These are phyloP conservation scores for Phytophthora pini DNA, from an alignment of 352 stramenopile species.

Conservation along the genomic window DNA sequence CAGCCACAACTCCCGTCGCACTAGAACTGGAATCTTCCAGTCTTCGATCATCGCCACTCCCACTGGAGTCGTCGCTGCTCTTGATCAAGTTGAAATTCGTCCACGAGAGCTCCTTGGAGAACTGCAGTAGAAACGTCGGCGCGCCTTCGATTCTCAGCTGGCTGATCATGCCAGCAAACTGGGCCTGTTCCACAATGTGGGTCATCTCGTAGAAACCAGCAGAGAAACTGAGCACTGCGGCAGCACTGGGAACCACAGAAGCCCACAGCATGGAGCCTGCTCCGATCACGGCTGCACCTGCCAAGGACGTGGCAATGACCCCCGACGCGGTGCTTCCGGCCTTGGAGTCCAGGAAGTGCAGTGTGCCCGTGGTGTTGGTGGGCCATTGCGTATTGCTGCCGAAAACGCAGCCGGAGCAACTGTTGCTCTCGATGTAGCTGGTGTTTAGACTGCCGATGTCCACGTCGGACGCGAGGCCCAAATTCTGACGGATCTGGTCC, in stretches of 20 bases:
- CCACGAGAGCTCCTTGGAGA: conserved; percentile 85
- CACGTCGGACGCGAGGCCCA: conserved; percentile 54
- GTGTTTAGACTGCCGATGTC: conserved; percentile 59
- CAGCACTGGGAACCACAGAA: conserved; percentile 65
- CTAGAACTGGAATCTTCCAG: conserved; percentile 43
- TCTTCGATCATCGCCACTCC: conserved; percentile 23
- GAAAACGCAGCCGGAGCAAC: conserved; percentile 86
- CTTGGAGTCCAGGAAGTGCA: conserved; percentile 79
- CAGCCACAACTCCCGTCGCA: conserved; percentile 30
- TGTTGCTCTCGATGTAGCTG: conserved; percentile 62
- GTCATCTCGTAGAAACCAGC: conserved; percentile 86
- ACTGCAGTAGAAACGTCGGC: conserved; percentile 79
- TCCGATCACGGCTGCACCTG: conserved; percentile 50
- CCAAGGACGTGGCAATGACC: conserved; percentile 75
- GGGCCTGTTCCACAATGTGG: conserved; percentile 85
- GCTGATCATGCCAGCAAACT: conserved; percentile 88
- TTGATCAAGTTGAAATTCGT: conserved; percentile 89
- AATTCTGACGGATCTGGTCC: conserved; percentile 64
- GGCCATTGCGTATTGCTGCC: conserved; percentile 86
- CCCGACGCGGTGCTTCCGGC: conserved; percentile 66
- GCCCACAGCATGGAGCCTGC: conserved; percentile 81
- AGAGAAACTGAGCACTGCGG: conserved; percentile 68
- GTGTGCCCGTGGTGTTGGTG: conserved; percentile 67
- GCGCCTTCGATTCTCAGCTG: conserved; percentile 78
- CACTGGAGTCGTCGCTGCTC: conserved; percentile 24